phyloP scores from a whole-genome alignment of 108 stramenopile genomes.

The Pseudonitzschia multistriata region DNA sequence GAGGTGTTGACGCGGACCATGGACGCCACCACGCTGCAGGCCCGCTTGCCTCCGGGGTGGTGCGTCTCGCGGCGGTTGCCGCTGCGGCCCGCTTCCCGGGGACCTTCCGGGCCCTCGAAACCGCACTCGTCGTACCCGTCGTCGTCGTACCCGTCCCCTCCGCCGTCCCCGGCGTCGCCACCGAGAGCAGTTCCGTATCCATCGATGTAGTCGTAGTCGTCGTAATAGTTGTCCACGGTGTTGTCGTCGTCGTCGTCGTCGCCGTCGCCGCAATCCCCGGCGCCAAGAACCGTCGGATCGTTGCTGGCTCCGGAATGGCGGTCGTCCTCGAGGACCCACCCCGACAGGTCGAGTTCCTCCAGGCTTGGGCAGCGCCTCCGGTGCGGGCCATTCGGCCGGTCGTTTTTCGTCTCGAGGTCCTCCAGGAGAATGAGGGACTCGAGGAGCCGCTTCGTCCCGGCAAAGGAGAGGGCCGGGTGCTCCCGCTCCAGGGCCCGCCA shows the following conservation, averaged over 20 bases:
- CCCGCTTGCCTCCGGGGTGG: not conserved
- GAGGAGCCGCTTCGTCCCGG: slow-evolving; percentile 5
- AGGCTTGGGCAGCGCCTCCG: not conserved
- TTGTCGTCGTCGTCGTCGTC: not conserved
- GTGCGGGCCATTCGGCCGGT: not conserved
- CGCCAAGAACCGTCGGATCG: no score
- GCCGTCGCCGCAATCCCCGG: no score
- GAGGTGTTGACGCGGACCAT: slow-evolving; percentile 3
- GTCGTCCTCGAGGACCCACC: not conserved
- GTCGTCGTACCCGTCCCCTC: not conserved
- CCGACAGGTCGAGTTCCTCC: not conserved
- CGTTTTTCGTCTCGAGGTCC: not conserved
- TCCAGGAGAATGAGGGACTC: slow-evolving; percentile 1
- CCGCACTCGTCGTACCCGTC: not conserved
- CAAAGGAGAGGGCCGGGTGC: slow-evolving; percentile 1
- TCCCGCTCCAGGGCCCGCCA: not conserved
- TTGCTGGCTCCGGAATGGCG: not conserved
- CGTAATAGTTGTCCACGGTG: not conserved
- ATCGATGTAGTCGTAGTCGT: not conserved
- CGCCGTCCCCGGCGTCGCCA: not conserved
- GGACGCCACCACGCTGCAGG: not conserved
- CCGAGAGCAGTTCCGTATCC: no score
- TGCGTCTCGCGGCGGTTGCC: not conserved
- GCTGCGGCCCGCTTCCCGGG: not conserved
- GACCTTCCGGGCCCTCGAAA: not conserved